phyloP scores from a whole-genome alignment of 2,329 filamentous ascomycete genomes.

The Cercospora zeae-maydis region DNA sequence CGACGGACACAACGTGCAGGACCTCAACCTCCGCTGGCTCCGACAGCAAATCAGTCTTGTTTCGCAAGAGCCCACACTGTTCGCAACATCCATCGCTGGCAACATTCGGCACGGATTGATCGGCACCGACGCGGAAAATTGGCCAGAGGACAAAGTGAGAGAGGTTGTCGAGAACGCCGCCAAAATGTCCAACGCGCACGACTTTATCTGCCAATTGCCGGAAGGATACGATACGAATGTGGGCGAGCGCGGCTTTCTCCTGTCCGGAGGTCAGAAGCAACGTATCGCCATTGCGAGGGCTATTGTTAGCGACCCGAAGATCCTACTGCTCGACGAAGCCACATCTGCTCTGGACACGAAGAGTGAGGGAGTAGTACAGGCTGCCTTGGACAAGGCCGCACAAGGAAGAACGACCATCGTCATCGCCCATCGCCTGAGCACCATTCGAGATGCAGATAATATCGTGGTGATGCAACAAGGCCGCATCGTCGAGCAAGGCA shows the following conservation, averaged over 20 bases:
- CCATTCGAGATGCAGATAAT: constrained; percentile 89
- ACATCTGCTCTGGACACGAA: constrained; percentile 92
- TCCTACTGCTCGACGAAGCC: constrained; percentile 90
- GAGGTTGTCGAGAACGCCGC: constrained; percentile 76
- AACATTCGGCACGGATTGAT: constrained; percentile 92
- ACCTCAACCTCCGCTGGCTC: constrained; percentile 83
- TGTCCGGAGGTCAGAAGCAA: constrained; percentile 91
- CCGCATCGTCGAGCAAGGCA: constrained; percentile 87
- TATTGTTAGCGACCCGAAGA: constrained; percentile 84
- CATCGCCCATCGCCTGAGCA: constrained; percentile 92
- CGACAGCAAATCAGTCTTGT: constrained; percentile 90
- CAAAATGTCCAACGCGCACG: constrained; percentile 88
- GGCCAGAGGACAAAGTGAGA: constrained; percentile 62
- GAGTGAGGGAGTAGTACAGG: constrained; percentile 90
- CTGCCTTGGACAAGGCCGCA: constrained; percentile 80
- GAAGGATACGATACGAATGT: constrained; percentile 92
- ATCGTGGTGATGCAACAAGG: constrained; percentile 90
- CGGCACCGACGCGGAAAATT: constrained; percentile 71
- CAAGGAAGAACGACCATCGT: constrained; percentile 89
- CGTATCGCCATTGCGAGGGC: constrained; percentile 91
- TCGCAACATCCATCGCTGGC: constrained; percentile 80
- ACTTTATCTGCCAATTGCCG: constrained; percentile 77
- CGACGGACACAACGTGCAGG: constrained; percentile 77
- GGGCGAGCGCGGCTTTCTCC: constrained; percentile 87
- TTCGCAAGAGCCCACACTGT: constrained; percentile 87